phyloP scores from a whole-genome alignment of 371 early-diverging fungal genomes.

The Circinella umbellata region DNA sequence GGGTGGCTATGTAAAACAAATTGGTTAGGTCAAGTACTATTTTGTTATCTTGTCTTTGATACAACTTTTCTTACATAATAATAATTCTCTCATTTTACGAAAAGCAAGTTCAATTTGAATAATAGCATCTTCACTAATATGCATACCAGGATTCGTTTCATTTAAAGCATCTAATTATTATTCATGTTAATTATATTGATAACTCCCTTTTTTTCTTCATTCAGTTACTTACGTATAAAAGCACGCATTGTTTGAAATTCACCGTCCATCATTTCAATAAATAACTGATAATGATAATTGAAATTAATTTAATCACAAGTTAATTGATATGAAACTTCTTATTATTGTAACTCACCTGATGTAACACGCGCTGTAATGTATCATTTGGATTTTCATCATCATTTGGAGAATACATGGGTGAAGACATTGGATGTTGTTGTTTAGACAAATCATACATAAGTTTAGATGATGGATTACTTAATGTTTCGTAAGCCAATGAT shows the following conservation, averaged over 20 bases:
- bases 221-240: slow-evolving; percentile 58
- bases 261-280: slow-evolving; percentile 71
- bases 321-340: not conserved
- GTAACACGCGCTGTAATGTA: slow-evolving; percentile 60
- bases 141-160: slow-evolving; percentile 57
- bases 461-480: slow-evolving; percentile 59
- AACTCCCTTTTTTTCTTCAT: no score
- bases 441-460: slow-evolving; percentile 54
- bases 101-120: slow-evolving; percentile 64
- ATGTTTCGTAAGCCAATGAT: slow-evolving; percentile 65
- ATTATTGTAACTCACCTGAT: slow-evolving; percentile 45
- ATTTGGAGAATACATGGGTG: slow-evolving; percentile 1
- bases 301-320: not conserved
- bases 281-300: slow-evolving; percentile 38
- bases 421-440: slow-evolving; percentile 35
- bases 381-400: slow-evolving; percentile 45
- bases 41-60: not conserved
- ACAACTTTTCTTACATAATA: slow-evolving; percentile 51
- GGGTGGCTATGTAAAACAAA: slow-evolving; percentile 45
- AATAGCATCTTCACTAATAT: slow-evolving; percentile 66
- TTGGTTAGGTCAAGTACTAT: no score
- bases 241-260: slow-evolving; percentile 70
- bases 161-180: slow-evolving; percentile 43
- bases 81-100: slow-evolving; percentile 58
- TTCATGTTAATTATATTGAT: not conserved